Base-by-base conservation (phyloP, 345 rosid species). In the Litchi chinensis region DNA sequence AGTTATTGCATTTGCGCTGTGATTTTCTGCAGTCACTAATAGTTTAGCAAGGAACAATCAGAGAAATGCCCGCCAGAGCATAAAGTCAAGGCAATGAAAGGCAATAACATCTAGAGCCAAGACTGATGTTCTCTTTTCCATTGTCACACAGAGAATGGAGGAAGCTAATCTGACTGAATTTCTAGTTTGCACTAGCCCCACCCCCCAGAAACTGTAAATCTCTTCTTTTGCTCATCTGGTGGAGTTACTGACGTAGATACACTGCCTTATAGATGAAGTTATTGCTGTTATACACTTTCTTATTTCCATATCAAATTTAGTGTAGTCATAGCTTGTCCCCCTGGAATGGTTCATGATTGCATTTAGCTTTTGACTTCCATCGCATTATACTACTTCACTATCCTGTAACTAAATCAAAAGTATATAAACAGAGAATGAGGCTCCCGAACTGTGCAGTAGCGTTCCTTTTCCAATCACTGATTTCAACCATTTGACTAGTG, bases 1-100 rank as follows among this genome's bases (percentile, higher is more conserved):
- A 44, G 15, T 65, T 60, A 28, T 60, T 43, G 11, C 54, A 21
- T 69, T 44, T 43, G 28, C 8, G 11, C 52, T 59, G 8, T 70
- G 9, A 26, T 32, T 2, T 18, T 24, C 59, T 68, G 77, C 83
- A 85, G 85, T 50, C 74, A 82, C 15, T 81, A 79, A 46, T 64
- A 70, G 10, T 82, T 74, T 75, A 79, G 72, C 11, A 79, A 85
- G 74, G 67, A 79, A 79, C 81, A 82, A 79, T 83, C 81, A 60
- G 85, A 85, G 65, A 76, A 85, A 54, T 79, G 82, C 78, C 75
- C 79, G 87, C 76, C 81, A 59, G 83, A 67, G 43, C 75, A 77
- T 74, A 67, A 76, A 24, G 79, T 28, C 15, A 74, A 82, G 73
- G 64, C 82, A 15, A 78, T 78, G 68, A 56, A 81, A 56, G 77